Evolutionary conservation across 306 rosid genomes (phyloP).

Genomic region (Bauhinia variegata): DNA sequence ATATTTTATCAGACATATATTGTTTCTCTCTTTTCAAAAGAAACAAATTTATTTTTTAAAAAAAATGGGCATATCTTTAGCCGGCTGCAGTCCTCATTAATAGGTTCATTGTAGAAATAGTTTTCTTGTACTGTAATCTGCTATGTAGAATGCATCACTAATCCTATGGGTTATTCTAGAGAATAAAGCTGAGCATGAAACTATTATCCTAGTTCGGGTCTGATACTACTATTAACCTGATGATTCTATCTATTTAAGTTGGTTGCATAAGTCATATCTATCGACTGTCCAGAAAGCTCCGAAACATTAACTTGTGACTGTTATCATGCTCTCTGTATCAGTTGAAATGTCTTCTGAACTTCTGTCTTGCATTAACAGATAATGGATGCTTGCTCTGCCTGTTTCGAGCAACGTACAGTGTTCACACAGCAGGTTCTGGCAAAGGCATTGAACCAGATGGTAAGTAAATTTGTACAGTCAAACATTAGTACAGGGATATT

Average conservation of each 20-base stretch:
- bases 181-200: background rate
- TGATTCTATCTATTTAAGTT: slow-evolving; percentile 8
- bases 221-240: background rate
- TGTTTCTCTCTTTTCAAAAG: too few species aligned
- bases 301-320: background rate
- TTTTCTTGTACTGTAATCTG: background rate
- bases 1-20: background rate
- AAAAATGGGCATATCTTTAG: background rate
- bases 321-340: background rate
- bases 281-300: slow-evolving; percentile 12
- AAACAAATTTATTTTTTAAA: too few species aligned
- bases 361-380: slow-evolving; percentile 66
- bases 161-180: background rate
- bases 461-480: slow-evolving; percentile 38
- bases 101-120: background rate
- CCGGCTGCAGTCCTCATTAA: slow-evolving; percentile 11
- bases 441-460: slow-evolving; percentile 95
- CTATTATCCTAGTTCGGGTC: slow-evolving; percentile 6
- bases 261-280: slow-evolving; percentile 10
- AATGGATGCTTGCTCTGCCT: slow-evolving; percentile 94
- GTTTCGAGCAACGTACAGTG: slow-evolving; percentile 98
- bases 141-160: slow-evolving; percentile 20
- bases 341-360: slow-evolving; percentile 23
- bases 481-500: slow-evolving; percentile 4
- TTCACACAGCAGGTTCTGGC: slow-evolving; percentile 99